Evolutionary conservation across 1,284 basidiomycete species (phyloP).

Genomic region (Pulveroboletus sp.): DNA sequence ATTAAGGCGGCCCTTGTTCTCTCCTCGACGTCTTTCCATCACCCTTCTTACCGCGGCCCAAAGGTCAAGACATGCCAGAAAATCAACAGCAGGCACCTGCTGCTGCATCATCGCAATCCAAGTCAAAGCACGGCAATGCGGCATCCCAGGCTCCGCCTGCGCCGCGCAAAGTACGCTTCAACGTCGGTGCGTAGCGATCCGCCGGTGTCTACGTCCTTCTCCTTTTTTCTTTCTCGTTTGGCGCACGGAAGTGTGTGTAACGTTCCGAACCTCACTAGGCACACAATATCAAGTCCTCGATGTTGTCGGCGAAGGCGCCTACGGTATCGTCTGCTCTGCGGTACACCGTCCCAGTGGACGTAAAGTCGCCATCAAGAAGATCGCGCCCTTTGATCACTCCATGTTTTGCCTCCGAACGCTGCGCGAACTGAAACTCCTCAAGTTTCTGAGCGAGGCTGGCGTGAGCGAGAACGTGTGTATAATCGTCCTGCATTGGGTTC

Average conservation of each 20-base stretch:
- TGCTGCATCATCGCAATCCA: conserved; percentile 36
- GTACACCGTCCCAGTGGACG: conserved; percentile 78
- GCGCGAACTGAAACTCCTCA: conserved; percentile 85
- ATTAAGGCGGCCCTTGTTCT: conserved; percentile 16
- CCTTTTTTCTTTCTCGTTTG: not conserved
- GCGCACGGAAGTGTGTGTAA: not conserved
- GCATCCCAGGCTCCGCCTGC: conserved; percentile 64
- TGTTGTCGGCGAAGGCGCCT: conserved; percentile 87
- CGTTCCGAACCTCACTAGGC: conserved; percentile 43
- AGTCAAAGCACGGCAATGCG: conserved; percentile 63
- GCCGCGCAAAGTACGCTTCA: conserved; percentile 89
- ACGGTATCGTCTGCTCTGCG: conserved; percentile 88
- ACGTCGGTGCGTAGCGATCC: conserved; percentile 70
- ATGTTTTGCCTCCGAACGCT: conserved; percentile 89
- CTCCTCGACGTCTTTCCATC: conserved; percentile 6
- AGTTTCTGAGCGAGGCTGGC: conserved; percentile 87
- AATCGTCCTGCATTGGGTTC: not conserved
- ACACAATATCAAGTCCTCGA: conserved; percentile 87
- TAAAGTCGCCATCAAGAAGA: conserved; percentile 90
- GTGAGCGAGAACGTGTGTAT: conserved; percentile 87
- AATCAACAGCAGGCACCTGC: conserved; percentile 17
- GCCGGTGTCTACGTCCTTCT: not conserved
- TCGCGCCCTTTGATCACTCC: conserved; percentile 89
- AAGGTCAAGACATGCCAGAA: conserved; percentile 28
- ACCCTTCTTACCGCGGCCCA: not conserved